Conservation (phyloP, 2,329 filamentous ascomycete species). For the Phoma sp. region DNA sequence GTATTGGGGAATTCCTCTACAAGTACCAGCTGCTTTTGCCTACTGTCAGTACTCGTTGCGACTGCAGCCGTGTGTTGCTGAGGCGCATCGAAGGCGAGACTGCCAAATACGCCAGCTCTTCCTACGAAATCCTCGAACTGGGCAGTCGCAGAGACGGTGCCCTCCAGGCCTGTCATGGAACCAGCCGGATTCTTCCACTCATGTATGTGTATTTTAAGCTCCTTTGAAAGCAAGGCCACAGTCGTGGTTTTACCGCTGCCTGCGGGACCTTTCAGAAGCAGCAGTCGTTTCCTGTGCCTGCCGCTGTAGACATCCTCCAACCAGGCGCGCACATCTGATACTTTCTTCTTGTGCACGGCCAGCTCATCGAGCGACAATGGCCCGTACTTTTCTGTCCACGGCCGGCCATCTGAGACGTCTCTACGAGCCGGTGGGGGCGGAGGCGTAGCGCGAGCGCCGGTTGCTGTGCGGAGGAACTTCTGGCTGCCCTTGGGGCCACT, state of each 20-base stretch:
- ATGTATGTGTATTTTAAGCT: constrained; percentile 76
- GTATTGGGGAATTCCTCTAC: constrained; percentile 60
- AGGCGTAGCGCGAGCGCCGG: constrained; percentile 39
- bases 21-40: constrained; percentile 51
- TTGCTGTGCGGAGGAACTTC: constrained; percentile 52
- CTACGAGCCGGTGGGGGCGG: constrained; percentile 28
- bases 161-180: constrained; percentile 63
- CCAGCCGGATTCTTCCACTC: constrained; percentile 89
- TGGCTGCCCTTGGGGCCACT: constrained; percentile 44
- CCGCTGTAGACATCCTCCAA: constrained; percentile 75
- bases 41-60: constrained; percentile 20
- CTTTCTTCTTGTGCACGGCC: constrained; percentile 93
- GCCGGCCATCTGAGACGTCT: constrained; percentile 64
- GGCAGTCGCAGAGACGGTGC: constrained; percentile 71
- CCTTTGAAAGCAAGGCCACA: constrained; percentile 74
- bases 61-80: constrained; percentile 18
- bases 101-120: constrained; percentile 79
- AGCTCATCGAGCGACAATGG: constrained; percentile 79
- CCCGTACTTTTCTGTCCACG: constrained; percentile 87
- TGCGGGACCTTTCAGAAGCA: constrained; percentile 87
- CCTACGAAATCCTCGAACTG: constrained; percentile 94
- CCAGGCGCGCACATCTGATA: constrained; percentile 84
- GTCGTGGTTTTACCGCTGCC: constrained; percentile 94
- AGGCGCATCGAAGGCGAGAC: constrained; percentile 60
- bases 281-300: constrained; percentile 66